Evolutionary conservation across 2,329 filamentous ascomycete genomes (phyloP).

Genomic region (Pezicula radicicola): DNA sequence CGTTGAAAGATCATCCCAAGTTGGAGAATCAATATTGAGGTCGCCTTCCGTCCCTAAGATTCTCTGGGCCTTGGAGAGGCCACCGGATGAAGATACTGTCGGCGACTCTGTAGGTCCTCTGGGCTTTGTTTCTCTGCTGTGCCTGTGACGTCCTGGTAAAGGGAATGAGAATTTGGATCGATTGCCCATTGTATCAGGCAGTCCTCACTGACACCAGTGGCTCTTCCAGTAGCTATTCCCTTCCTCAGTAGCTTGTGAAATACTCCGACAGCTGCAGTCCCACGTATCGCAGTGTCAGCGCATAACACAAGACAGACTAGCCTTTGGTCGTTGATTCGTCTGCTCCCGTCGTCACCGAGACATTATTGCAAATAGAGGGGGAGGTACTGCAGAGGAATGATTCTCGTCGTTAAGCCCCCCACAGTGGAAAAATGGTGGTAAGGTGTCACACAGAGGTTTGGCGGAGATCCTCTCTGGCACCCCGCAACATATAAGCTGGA

Average conservation of each 20-base stretch:
- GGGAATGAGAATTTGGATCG: conserved; percentile 22
- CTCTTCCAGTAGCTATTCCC: background rate
- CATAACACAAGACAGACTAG: background rate
- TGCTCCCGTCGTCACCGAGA: background rate
- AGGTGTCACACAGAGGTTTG: too few relatives aligned
- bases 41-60: conserved; percentile 29
- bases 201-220: background rate
- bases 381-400: background rate
- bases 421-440: too few relatives aligned
- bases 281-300: background rate
- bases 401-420: too few relatives aligned
- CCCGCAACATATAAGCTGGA: too few relatives aligned
- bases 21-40: conserved; percentile 43
- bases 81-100: conserved; percentile 1
- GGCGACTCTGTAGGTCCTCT: conserved; percentile 1
- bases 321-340: background rate
- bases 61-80: conserved; percentile 27
- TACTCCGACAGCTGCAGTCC: background rate
- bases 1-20: conserved; percentile 11
- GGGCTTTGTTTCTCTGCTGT: background rate
- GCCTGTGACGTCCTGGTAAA: conserved; percentile 11
- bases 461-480: too few relatives aligned
- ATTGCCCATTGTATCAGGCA: conserved; percentile 11
- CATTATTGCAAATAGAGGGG: background rate
- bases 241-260: background rate